Conservation (phyloP, 2,329 filamentous ascomycete genomes). For the Aspergillus carbonarius region DNA sequence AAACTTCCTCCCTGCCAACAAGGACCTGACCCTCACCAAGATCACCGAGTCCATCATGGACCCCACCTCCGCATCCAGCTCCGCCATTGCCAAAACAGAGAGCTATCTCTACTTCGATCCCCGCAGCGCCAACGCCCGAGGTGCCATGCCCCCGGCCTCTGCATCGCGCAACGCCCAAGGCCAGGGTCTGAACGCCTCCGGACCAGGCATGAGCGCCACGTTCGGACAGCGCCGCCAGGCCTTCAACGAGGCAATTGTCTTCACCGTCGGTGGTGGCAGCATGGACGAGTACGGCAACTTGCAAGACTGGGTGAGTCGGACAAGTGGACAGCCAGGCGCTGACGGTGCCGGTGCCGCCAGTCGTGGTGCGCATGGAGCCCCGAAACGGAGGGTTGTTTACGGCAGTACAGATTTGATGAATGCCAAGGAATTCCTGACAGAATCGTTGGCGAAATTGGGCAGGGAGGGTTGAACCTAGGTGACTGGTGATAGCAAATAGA, state of each 20-base stretch:
- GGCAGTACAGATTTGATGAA: constrained; percentile 79
- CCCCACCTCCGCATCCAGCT: constrained; percentile 81
- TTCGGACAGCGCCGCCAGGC: constrained; percentile 90
- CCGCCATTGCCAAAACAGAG: constrained; percentile 93
- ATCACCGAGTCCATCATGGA: constrained; percentile 99
- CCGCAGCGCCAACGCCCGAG: constrained; percentile 85
- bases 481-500: constrained; percentile 5
- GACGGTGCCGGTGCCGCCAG: constrained; percentile 41
- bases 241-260: constrained; percentile 88
- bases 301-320: constrained; percentile 89
- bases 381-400: constrained; percentile 82
- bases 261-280: constrained; percentile 90
- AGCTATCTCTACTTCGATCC: constrained; percentile 97
- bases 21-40: constrained; percentile 94
- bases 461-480: constrained; percentile 47
- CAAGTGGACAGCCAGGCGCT: constrained; percentile 56
- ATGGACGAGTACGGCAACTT: constrained; percentile 99
- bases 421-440: constrained; percentile 60
- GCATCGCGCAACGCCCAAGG: constrained; percentile 46
- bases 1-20: constrained; percentile 94
- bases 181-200: constrained; percentile 46
- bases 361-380: constrained; percentile 44
- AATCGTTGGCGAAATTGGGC: constrained; percentile 58
- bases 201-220: constrained; percentile 71
- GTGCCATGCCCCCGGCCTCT: constrained; percentile 81